Conservation (phyloP, 805 yeast species). For the Henningerozyma blattae region DNA sequence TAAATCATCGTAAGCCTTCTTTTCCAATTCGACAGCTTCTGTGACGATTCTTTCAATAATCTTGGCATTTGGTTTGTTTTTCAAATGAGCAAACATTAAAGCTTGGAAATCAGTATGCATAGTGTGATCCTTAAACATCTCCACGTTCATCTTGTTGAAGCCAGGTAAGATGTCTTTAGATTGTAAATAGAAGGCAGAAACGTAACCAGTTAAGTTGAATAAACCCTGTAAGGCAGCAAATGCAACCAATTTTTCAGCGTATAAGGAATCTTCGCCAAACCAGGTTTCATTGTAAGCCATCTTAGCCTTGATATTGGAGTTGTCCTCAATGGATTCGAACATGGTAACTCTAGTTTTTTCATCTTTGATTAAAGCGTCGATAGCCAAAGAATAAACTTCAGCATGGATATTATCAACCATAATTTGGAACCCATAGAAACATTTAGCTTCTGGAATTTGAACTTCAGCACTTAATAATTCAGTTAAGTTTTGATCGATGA, state of each 20-base stretch:
- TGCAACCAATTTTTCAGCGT: slow-evolving; percentile 91
- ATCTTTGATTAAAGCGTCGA: slow-evolving; percentile 90
- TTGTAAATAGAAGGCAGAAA: slow-evolving; percentile 94
- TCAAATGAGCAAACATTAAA: slow-evolving; percentile 80
- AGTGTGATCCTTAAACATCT: slow-evolving; percentile 96
- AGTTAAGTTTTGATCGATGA: slow-evolving; percentile 90
- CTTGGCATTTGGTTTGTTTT: slow-evolving; percentile 67
- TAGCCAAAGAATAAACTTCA: slow-evolving; percentile 86
- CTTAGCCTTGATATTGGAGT: slow-evolving; percentile 86
- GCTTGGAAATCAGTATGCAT: slow-evolving; percentile 96
- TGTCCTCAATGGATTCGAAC: slow-evolving; percentile 85
- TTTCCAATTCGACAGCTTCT: slow-evolving; percentile 90
- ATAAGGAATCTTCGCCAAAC: slow-evolving; percentile 80
- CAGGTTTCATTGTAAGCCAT: slow-evolving; percentile 97
- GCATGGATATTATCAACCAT: slow-evolving; percentile 99
- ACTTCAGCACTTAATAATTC: slow-evolving; percentile 96
- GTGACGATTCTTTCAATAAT: slow-evolving; percentile 76
- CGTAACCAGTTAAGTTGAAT: slow-evolving; percentile 94
- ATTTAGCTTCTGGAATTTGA: slow-evolving; percentile 93
- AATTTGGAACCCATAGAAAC: slow-evolving; percentile 97
- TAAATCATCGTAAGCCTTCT: slow-evolving; percentile 83
- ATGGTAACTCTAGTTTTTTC: slow-evolving; percentile 77
- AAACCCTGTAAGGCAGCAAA: slow-evolving; percentile 98
- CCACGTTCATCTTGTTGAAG: slow-evolving; percentile 87
- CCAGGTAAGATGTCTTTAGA: slow-evolving; percentile 98